A percentile compares a stretch with the other conserved stretches of the same genome.
Evolutionary conservation across 1,284 basidiomycete species (phyloP).

Genomic region (Tilletia caries): DNA sequence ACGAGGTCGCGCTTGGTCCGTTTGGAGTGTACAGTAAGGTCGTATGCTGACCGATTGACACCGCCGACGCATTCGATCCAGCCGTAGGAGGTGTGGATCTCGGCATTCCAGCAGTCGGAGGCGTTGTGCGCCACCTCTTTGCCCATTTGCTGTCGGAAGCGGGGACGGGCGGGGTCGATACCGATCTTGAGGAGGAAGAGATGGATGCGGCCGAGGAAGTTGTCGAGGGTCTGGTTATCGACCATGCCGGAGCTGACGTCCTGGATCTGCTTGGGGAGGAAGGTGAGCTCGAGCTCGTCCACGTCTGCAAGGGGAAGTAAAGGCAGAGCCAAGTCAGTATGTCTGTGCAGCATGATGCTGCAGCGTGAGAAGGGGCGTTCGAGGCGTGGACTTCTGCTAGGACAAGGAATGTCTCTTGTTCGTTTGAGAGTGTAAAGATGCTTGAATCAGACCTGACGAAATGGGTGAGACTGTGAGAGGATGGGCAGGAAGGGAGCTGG

Average conservation of each 20-base stretch:
- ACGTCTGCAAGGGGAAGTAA: slow-evolving; percentile 80
- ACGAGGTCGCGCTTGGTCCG: slow-evolving; percentile 63
- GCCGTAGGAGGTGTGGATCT: slow-evolving; percentile 88
- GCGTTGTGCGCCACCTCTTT: slow-evolving; percentile 99
- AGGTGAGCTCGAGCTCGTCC: slow-evolving; percentile 68
- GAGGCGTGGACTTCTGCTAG: too few species aligned
- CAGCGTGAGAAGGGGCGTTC: too few species aligned
- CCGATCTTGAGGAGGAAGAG: slow-evolving; percentile 89
- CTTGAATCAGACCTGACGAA: too few species aligned
- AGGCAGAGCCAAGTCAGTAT: too few species aligned
- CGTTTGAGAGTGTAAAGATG: too few species aligned
- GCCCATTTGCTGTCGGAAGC: slow-evolving; percentile 94
- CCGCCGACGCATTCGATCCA: slow-evolving; percentile 99
- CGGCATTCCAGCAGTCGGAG: slow-evolving; percentile 98
- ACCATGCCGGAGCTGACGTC: slow-evolving; percentile 74
- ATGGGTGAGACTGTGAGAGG: too few species aligned
- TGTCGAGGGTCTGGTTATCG: slow-evolving; percentile 95
- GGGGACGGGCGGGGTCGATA: slow-evolving; percentile 75
- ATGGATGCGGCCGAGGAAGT: slow-evolving; percentile 90
- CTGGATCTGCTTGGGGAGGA: slow-evolving; percentile 82
- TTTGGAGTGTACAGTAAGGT: slow-evolving; percentile 64
- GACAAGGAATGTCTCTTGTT: too few species aligned
- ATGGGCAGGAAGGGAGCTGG: too few species aligned
- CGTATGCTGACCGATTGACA: slow-evolving; percentile 95
- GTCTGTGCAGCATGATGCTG: too few species aligned